Percentiles rank a stretch among this genome's conserved stretches.
These are phyloP conservation scores for Rhizoctonia solani DNA, from an alignment of 1,284 basidiomycete genomes.

Conservation along the genomic window DNA sequence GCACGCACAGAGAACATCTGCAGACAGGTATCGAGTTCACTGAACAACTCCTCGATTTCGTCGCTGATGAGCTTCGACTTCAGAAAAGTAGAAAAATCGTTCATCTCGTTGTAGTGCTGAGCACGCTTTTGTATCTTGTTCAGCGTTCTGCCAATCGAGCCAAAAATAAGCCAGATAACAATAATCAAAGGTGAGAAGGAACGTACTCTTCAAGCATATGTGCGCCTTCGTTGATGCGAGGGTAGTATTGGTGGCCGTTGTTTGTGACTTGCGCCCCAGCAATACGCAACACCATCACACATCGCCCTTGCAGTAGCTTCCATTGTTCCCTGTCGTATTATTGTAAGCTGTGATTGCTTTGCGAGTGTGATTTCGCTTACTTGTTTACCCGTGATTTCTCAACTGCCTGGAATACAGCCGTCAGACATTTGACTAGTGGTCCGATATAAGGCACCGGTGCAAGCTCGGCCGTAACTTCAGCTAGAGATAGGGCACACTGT, in stretches of 20 bases:
- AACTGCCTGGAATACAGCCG: no score
- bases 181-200: no score
- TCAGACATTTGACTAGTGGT: neutral
- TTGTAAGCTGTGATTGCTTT: neutral
- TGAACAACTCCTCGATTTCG: constrained; percentile 7
- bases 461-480: neutral
- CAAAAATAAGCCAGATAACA: no score
- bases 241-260: neutral
- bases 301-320: constrained; percentile 18
- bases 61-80: constrained; percentile 1
- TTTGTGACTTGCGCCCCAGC: constrained; percentile 6
- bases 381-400: no score
- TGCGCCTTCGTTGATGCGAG: neutral
- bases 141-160: neutral
- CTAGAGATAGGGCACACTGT: constrained; percentile 11
- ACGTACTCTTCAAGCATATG: neutral
- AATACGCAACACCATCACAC: constrained; percentile 18
- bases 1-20: constrained; percentile 5
- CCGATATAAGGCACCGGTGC: constrained; percentile 20
- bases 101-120: neutral
- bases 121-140: neutral
- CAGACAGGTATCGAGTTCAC: constrained; percentile 5
- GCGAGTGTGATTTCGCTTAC: neutral
- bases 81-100: neutral
- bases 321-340: constrained; percentile 1